Percentiles rank a stretch among this genome's conserved stretches.
phyloP scores from a whole-genome alignment of 768 basidiomycete species.

The Hydnomerulius pinastri region DNA sequence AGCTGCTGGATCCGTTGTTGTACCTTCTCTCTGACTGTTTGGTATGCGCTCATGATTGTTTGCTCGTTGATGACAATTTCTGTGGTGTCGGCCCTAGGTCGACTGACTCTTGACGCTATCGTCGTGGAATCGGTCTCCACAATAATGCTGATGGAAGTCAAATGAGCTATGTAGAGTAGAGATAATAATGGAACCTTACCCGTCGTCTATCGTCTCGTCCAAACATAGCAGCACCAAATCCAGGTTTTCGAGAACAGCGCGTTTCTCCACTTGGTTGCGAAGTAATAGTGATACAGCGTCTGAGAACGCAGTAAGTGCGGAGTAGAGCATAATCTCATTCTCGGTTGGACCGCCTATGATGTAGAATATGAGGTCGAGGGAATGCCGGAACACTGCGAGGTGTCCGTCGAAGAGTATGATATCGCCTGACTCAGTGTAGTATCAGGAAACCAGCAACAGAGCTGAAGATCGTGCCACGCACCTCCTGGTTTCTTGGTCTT shows the following conservation, averaged over 20 bases:
- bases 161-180: conserved; percentile 7
- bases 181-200: conserved; percentile 53
- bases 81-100: conserved; percentile 89
- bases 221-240: conserved; percentile 90
- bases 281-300: conserved; percentile 87
- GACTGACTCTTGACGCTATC: conserved; percentile 92
- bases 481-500: conserved; percentile 96
- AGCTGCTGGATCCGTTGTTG: conserved; percentile 81
- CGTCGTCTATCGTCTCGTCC: conserved; percentile 98
- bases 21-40: conserved; percentile 84
- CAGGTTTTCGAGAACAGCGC: conserved; percentile 90
- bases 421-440: conserved; percentile 58
- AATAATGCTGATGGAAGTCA: conserved; percentile 70
- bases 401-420: conserved; percentile 90
- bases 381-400: conserved; percentile 92
- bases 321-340: conserved; percentile 94
- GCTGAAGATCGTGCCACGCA: conserved; percentile 37
- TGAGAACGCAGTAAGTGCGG: conserved; percentile 79
- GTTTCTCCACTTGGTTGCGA: conserved; percentile 92
- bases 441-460: not conserved
- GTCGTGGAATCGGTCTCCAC: conserved; percentile 95
- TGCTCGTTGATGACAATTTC: conserved; percentile 99
- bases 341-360: conserved; percentile 84
- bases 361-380: conserved; percentile 94
- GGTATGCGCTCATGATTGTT: conserved; percentile 90